Conservation (phyloP, 331 rosid species). For the Arachis monticola region DNA sequence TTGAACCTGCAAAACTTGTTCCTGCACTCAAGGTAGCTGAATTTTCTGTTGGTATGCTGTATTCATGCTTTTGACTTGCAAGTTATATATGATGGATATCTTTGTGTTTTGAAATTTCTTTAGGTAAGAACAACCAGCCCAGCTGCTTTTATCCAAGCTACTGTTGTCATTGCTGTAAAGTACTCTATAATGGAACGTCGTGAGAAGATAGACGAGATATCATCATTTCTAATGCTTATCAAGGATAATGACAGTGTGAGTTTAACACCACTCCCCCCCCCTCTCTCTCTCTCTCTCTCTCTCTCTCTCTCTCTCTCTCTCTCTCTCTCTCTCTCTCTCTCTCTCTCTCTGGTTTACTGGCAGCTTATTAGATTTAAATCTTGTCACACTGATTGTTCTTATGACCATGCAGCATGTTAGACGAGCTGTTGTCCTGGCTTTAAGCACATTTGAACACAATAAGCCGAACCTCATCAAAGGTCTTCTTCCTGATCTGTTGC, state of each 20-base stretch:
- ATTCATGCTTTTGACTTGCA: too few species aligned
- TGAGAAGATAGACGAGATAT: slow-evolving; percentile 95
- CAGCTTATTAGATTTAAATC: slow-evolving; percentile 39
- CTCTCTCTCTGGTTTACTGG: slow-evolving; percentile 11
- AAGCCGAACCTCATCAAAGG: slow-evolving; percentile 60
- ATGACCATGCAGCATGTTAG: slow-evolving; percentile 82
- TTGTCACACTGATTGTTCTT: slow-evolving; percentile 31
- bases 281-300: too few species aligned
- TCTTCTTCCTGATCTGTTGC: slow-evolving; percentile 90
- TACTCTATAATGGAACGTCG: slow-evolving; percentile 96
- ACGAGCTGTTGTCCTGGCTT: slow-evolving; percentile 40
- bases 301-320: too few species aligned
- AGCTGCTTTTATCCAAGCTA: slow-evolving; percentile 96
- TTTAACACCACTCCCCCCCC: background rate
- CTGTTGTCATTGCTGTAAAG: slow-evolving; percentile 97
- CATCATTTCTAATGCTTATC: slow-evolving; percentile 95
- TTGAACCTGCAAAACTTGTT: slow-evolving; percentile 93
- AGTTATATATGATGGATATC: too few species aligned
- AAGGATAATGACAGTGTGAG: slow-evolving; percentile 93
- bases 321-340: background rate
- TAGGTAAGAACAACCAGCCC: slow-evolving; percentile 35
- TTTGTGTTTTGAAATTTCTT: too few species aligned
- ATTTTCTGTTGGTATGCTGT: too few species aligned
- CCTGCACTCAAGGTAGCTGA: slow-evolving; percentile 39
- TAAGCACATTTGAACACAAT: too few species aligned